Evolutionary conservation across 2,329 filamentous ascomycete genomes (phyloP).

Genomic region (Ophiostoma triangulosporum): DNA sequence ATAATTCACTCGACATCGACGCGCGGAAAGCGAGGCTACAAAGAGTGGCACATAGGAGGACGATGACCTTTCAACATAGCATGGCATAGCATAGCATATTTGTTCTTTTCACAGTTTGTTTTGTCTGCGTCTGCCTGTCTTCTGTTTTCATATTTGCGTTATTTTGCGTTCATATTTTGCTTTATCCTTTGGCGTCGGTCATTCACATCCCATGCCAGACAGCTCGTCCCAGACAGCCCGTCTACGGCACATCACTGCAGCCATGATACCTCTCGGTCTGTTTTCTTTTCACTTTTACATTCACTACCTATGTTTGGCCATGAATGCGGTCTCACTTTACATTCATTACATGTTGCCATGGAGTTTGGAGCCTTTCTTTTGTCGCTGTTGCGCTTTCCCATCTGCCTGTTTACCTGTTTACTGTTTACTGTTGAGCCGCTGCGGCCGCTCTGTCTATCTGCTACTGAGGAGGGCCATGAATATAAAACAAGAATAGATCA

Average conservation of each 20-base stretch:
- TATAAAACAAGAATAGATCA: too few species aligned
- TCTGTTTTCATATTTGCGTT: background rate
- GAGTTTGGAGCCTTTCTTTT: background rate
- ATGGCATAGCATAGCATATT: background rate
- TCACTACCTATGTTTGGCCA: background rate
- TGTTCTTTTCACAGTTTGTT: too few species aligned
- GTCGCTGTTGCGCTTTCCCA: background rate
- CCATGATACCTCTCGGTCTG: background rate
- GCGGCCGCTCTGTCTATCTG: too few species aligned
- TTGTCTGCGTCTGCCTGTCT: slow-evolving; percentile 3
- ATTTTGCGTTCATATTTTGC: background rate
- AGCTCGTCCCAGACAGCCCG: too few species aligned
- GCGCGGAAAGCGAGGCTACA: background rate
- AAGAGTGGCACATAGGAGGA: background rate
- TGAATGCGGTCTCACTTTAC: too few species aligned
- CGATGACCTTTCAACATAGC: background rate
- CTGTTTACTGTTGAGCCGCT: too few species aligned
- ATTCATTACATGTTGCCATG: background rate
- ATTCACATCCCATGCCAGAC: too few species aligned
- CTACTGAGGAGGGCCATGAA: too few species aligned
- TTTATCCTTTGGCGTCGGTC: background rate
- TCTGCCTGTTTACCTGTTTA: too few species aligned
- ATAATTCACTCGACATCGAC: background rate
- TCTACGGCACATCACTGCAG: too few species aligned
- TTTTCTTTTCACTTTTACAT: background rate